Base-by-base conservation (phyloP, 2,329 filamentous ascomycete species). In the Colletotrichum abscissum region DNA sequence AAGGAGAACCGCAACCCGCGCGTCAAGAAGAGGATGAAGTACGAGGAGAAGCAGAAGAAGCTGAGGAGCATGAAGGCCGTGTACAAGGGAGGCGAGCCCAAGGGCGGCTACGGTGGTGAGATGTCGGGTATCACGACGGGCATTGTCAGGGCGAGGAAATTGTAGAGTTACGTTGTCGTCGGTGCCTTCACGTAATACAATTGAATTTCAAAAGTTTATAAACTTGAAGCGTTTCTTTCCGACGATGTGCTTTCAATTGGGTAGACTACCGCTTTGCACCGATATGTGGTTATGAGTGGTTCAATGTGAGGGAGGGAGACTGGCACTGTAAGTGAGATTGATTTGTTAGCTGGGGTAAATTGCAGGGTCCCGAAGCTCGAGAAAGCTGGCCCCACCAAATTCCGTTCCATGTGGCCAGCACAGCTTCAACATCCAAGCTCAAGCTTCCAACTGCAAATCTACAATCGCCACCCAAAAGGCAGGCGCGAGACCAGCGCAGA, bases 1-100 rank as follows among this genome's bases (percentile, higher is more conserved):
- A 98, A 99, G 91, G 95, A 97, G 78, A 93, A 95, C 72, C 89
- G 96, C 75, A 99, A 99, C 85, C 95, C 97, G 46, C 89, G 97
- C 82, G 96, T 98, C 76, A 99, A 98, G 93, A 98, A 98, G 93
- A 92, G 95, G 84, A 95, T 95, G 91, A 95, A 95, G 91, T 99
- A 91, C 82, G 95, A 97, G 81, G 93, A 95, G 83, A 98, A 97
- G 89, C 93, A 96, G 90, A 98, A 98, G 94, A 98, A 98, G 89
- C 85, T 98, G 80, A 91, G 91, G 79, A 96, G 93, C 81, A 94
- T 95, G 87, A 94, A 93, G 86, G 90, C 94, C 9, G 88, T 94
- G 16, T 98, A 95, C 86, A 94, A 95, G 84, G 94, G 94, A 77
- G 94, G 94, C 74, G 92, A 97, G 85, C 92, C 94, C 77, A 91